These are phyloP conservation scores for Rubroboletus pulcherrimus DNA, from an alignment of 768 basidiomycete species.

Conservation along the genomic window DNA sequence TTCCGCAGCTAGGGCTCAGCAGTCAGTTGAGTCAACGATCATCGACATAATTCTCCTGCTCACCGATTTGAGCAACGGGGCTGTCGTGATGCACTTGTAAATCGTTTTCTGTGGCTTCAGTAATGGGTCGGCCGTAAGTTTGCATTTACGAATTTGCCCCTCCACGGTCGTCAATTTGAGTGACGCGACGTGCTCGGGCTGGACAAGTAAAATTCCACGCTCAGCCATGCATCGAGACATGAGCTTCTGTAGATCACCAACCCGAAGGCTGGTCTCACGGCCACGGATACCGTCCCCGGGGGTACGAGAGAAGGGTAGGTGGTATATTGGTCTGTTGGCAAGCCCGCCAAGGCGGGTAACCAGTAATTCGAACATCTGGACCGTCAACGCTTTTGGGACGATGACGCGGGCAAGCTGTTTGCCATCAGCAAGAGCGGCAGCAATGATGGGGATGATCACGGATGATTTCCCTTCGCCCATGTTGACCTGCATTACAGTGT, in stretches of 20 bases:
- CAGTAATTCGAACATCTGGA: conserved; percentile 45
- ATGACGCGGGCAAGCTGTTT: conserved; percentile 42
- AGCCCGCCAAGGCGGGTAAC: conserved; percentile 39
- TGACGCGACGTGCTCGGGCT: conserved; percentile 51
- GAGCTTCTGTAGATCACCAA: conserved; percentile 26
- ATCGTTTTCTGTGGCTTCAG: neutral
- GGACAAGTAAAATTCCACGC: conserved; percentile 40
- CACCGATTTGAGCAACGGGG: neutral
- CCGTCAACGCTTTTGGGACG: conserved; percentile 38
- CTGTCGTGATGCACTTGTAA: neutral
- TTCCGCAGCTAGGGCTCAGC: neutral
- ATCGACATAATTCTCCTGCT: neutral
- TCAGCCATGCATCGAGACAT: conserved; percentile 34
- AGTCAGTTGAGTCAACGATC: neutral
- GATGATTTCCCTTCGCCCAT: conserved; percentile 47
- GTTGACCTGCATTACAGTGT: conserved; percentile 3
- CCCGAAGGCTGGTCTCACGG: neutral
- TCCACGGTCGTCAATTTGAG: conserved; percentile 39
- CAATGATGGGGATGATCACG: conserved; percentile 42
- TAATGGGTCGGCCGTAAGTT: neutral
- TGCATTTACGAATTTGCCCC: neutral
- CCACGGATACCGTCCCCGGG: conserved; percentile 11
- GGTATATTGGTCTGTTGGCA: conserved; percentile 42
- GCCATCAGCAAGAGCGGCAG: conserved; percentile 39
- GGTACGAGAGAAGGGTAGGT: conserved; percentile 44